phyloP scores from a whole-genome alignment of 768 basidiomycete species.

The Kwoniella sp. region DNA sequence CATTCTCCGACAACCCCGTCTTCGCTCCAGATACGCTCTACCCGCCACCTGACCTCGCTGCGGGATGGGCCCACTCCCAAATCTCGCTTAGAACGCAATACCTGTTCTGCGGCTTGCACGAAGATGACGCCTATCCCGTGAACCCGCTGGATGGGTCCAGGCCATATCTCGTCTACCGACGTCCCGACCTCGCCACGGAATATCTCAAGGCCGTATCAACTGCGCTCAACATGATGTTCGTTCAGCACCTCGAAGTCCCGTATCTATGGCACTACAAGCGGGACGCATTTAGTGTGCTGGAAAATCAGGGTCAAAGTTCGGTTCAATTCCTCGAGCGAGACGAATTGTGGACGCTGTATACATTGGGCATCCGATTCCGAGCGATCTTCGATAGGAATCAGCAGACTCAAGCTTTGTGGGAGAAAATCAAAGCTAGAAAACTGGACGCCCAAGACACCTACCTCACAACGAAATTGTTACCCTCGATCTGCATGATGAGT shows the following conservation, averaged over 20 bases:
- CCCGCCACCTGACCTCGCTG: constrained; percentile 76
- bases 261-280: constrained; percentile 92
- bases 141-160: constrained; percentile 33
- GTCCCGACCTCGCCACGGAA: constrained; percentile 60
- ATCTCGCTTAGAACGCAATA: constrained; percentile 65
- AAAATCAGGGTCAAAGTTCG: constrained; percentile 37
- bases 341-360: constrained; percentile 89
- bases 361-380: constrained; percentile 86
- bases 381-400: constrained; percentile 76
- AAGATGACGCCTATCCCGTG: constrained; percentile 32
- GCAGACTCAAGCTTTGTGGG: constrained; percentile 67
- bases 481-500: constrained; percentile 60
- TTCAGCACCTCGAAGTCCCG: constrained; percentile 88
- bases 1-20: constrained; percentile 64
- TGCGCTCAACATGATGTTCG: constrained; percentile 78
- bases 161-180: constrained; percentile 59
- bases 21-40: constrained; percentile 60
- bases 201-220: constrained; percentile 72
- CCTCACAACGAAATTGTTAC: constrained; percentile 70
- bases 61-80: constrained; percentile 80
- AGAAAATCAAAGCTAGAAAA: constrained; percentile 61
- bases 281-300: constrained; percentile 71
- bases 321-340: constrained; percentile 66
- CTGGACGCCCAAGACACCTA: constrained; percentile 67
- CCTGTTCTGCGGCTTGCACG: constrained; percentile 44